phyloP scores from a whole-genome alignment of 176 grass and related monocot species.

The Oryza officinalis region DNA sequence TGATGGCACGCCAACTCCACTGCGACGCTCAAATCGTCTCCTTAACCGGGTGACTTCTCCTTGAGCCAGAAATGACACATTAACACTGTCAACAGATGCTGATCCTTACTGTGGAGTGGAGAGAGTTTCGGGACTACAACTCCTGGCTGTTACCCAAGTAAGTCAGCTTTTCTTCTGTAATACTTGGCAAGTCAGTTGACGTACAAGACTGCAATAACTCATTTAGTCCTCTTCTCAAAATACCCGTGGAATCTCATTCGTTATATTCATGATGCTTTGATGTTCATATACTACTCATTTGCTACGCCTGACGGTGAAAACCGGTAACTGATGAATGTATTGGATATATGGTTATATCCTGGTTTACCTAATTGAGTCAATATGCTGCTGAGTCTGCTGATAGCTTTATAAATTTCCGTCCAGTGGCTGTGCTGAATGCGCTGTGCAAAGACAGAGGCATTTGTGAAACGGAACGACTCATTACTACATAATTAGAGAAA shows the following conservation, averaged over 20 bases:
- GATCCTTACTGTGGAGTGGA: not conserved
- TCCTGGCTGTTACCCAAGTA: conserved; percentile 41
- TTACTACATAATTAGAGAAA: no score
- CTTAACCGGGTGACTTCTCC: conserved; percentile 44
- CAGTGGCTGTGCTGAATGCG: not conserved
- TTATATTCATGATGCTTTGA: no score
- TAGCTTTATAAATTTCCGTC: not conserved
- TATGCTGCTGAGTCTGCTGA: not conserved
- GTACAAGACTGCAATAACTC: not conserved
- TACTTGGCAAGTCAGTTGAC: not conserved
- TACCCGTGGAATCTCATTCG: not conserved
- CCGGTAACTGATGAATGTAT: not conserved
- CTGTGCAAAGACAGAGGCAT: not conserved
- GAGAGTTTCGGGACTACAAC: conserved; percentile 21
- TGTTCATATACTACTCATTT: not conserved
- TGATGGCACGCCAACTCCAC: conserved; percentile 17
- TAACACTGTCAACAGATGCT: not conserved
- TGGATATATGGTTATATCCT: not conserved
- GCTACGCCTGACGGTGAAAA: not conserved
- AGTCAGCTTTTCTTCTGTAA: not conserved
- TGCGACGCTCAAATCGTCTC: conserved; percentile 60
- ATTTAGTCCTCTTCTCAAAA: not conserved
- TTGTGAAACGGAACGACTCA: no score
- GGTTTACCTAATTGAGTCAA: not conserved
- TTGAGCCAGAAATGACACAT: conserved; percentile 21